phyloP scores from a whole-genome alignment of 2,329 filamentous ascomycete species.

The Colletotrichum siamense region DNA sequence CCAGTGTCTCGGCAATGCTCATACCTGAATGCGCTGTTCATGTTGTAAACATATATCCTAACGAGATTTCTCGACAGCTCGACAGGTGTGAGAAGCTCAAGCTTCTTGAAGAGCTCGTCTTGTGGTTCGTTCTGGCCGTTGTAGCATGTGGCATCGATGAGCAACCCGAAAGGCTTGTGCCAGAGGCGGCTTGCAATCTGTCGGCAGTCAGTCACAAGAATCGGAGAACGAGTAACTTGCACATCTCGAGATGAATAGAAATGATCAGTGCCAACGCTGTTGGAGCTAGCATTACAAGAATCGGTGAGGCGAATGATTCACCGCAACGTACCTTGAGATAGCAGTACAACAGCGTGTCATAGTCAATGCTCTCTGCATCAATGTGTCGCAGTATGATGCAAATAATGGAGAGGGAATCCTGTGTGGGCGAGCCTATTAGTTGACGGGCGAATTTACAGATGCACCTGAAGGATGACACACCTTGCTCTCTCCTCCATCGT shows the following conservation, averaged over 20 bases:
- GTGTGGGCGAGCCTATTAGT: neutral
- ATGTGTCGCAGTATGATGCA: conserved; percentile 73
- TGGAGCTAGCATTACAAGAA: neutral
- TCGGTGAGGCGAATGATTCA: neutral
- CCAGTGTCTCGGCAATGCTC: conserved; percentile 10
- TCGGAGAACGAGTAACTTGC: neutral
- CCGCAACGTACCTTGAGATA: conserved; percentile 63
- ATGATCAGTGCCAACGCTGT: neutral
- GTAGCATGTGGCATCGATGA: conserved; percentile 75
- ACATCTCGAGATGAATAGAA: neutral
- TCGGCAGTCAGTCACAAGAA: neutral
- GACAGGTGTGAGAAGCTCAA: conserved; percentile 66
- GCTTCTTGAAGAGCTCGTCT: conserved; percentile 68
- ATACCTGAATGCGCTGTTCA: conserved; percentile 73
- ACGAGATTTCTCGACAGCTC: conserved; percentile 65
- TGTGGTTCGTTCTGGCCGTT: conserved; percentile 70
- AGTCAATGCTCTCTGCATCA: conserved; percentile 68
- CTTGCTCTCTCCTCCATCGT: conserved; percentile 75
- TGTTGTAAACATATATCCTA: conserved; percentile 73
- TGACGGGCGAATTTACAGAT: neutral
- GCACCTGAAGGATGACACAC: conserved; percentile 35
- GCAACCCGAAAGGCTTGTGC: conserved; percentile 71
- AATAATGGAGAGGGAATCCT: conserved; percentile 72
- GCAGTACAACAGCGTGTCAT: conserved; percentile 70
- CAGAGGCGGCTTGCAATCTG: conserved; percentile 73